A percentile compares a stretch with the other conserved stretches of the same genome.
phyloP scores from a whole-genome alignment of 768 basidiomycete genomes.

The Cyclocybe aegerita region DNA sequence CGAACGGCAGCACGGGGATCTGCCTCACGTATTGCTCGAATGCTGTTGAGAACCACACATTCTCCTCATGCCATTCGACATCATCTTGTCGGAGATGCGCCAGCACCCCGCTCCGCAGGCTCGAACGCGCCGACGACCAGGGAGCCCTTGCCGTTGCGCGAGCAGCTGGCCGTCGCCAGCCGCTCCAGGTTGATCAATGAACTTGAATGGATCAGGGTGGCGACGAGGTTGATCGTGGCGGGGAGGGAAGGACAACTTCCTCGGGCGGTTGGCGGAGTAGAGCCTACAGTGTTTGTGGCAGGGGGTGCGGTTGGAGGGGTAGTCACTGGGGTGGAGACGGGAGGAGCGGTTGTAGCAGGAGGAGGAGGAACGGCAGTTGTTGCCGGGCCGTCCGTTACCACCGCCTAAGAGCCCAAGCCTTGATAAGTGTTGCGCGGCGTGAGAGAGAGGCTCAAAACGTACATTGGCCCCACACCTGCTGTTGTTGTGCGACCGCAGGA shows the following conservation, averaged over 20 bases:
- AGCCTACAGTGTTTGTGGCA: conserved; percentile 12
- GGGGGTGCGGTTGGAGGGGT: conserved; percentile 10
- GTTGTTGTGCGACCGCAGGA: too few species aligned
- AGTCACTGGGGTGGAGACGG: conserved; percentile 45
- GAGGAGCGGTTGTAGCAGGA: conserved; percentile 12
- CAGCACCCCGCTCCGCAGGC: conserved; percentile 53
- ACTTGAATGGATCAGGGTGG: conserved; percentile 54
- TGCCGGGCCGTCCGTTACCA: conserved; percentile 26
- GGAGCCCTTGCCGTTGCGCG: conserved; percentile 61
- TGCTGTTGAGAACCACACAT: conserved; percentile 58
- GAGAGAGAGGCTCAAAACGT: too few species aligned
- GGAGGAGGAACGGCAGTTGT: conserved; percentile 8
- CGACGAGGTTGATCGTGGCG: conserved; percentile 26
- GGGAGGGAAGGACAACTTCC: conserved; percentile 29
- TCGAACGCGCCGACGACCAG: conserved; percentile 60
- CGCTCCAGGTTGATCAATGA: conserved; percentile 46
- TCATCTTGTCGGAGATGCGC: conserved; percentile 54
- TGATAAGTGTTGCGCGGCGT: too few species aligned
- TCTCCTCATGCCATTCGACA: conserved; percentile 46
- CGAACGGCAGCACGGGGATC: conserved; percentile 49
- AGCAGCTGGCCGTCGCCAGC: conserved; percentile 59
- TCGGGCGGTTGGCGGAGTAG: conserved; percentile 17
- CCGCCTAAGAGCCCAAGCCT: conserved; percentile 23
- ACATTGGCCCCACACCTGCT: too few species aligned
- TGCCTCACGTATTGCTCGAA: conserved; percentile 48